Evolutionary conservation across 805 yeast species (phyloP).

Genomic region (Metschnikowia cerradonensis): DNA sequence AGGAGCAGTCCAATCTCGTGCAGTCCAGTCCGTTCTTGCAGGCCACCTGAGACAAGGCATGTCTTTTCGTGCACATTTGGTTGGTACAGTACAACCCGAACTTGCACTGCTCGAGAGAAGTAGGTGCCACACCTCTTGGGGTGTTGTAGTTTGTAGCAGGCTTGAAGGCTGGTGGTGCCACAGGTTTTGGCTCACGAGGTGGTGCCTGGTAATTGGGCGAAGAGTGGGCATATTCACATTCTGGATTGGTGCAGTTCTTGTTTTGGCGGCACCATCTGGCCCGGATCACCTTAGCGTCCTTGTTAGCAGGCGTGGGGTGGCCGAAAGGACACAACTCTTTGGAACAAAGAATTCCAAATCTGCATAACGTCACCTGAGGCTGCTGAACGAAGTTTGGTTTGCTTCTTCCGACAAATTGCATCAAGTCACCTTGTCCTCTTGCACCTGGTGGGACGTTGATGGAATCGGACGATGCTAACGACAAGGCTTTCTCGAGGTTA

Average conservation of each 20-base stretch:
- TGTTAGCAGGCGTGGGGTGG: conserved; percentile 86
- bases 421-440: conserved; percentile 56
- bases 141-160: background rate
- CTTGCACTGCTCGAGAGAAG: conserved; percentile 75
- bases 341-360: conserved; percentile 70
- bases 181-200: conserved; percentile 15
- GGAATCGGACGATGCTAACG: conserved; percentile 24
- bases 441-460: conserved; percentile 36
- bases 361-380: conserved; percentile 53
- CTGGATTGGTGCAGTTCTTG: conserved; percentile 54
- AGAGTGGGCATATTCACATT: conserved; percentile 77
- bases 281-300: conserved; percentile 61
- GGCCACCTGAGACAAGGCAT: conserved; percentile 65
- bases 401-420: conserved; percentile 46
- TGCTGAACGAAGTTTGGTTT: conserved; percentile 14
- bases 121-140: conserved; percentile 29
- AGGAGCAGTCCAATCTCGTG: conserved; percentile 74
- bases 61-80: conserved; percentile 76
- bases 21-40: conserved; percentile 84
- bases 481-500: conserved; percentile 41
- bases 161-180: conserved; percentile 9
- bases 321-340: conserved; percentile 83
- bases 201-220: conserved; percentile 52
- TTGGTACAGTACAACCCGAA: conserved; percentile 76
- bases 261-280: conserved; percentile 77